Percentiles rank a stretch among this genome's conserved stretches.
Evolutionary conservation across 2,329 filamentous ascomycete genomes (phyloP).

Genomic region (Verticillium dahliae): DNA sequence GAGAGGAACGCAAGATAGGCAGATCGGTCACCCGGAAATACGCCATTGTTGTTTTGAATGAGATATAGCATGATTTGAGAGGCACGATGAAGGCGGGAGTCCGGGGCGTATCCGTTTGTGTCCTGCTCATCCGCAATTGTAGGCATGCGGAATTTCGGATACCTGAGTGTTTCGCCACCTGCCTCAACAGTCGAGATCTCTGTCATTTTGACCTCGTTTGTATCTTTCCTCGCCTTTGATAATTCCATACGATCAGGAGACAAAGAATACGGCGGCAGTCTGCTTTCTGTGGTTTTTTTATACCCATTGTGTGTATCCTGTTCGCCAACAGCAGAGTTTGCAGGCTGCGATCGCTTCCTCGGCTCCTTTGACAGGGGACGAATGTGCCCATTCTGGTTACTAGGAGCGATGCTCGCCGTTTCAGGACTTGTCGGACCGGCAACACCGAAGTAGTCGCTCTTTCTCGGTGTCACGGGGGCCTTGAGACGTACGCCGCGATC

Average conservation of each 20-base stretch:
- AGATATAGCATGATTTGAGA: conserved; percentile 34
- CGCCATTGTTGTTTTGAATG: conserved; percentile 33
- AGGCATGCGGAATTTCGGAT: neutral
- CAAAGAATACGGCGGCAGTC: too few species aligned
- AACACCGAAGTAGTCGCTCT: neutral
- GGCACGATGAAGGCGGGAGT: conserved; percentile 20
- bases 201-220: neutral
- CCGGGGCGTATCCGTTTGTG: neutral
- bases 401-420: neutral
- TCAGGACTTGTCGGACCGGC: neutral
- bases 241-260: too few species aligned
- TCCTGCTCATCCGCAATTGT: neutral
- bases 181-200: neutral
- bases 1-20: conserved; percentile 40
- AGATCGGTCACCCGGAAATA: conserved; percentile 43
- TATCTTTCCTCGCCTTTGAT: too few species aligned
- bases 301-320: too few species aligned
- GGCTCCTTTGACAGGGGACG: neutral
- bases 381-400: neutral
- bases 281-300: too few species aligned
- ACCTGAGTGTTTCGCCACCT: neutral
- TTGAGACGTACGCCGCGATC: neutral
- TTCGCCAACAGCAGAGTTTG: too few species aligned
- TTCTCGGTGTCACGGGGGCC: neutral
- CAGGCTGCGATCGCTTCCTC: neutral